These are phyloP conservation scores for Ascoidea rubescens DNA, from an alignment of 805 yeast species.

Conservation along the genomic window DNA sequence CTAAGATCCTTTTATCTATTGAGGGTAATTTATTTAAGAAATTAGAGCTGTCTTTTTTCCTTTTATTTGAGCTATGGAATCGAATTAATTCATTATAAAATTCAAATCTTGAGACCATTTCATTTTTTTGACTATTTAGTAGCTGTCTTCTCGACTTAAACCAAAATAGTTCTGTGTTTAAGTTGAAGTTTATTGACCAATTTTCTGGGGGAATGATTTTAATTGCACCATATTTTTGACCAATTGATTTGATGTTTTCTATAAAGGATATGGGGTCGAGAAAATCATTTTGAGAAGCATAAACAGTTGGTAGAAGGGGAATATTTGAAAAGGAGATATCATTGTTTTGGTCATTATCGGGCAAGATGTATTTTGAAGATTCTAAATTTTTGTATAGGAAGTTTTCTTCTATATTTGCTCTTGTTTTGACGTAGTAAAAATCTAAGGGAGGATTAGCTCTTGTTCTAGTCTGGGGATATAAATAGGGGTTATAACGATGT, in stretches of 20 bases:
- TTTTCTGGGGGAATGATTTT: constrained; percentile 43
- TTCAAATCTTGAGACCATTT: constrained; percentile 26
- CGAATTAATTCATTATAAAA: constrained; percentile 33
- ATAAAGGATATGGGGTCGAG: constrained; percentile 42
- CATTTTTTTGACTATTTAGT: constrained; percentile 26
- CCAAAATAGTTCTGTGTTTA: constrained; percentile 34
- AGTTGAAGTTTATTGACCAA: constrained; percentile 21
- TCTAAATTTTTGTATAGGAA: constrained; percentile 5
- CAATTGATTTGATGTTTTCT: constrained; percentile 30
- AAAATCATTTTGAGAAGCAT: constrained; percentile 34
- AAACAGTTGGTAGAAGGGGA: constrained; percentile 25
- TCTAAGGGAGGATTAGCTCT: constrained; percentile 23
- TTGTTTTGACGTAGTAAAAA: constrained; percentile 18
- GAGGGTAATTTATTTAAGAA: constrained; percentile 37
- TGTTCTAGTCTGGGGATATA: constrained; percentile 21
- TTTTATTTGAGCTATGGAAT: constrained; percentile 20
- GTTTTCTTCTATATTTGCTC: constrained; percentile 14
- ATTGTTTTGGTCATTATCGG: constrained; percentile 4
- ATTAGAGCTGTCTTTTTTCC: constrained; percentile 14
- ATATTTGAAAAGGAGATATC: neutral
- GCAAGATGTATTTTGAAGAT: constrained; percentile 9
- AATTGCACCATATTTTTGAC: constrained; percentile 45
- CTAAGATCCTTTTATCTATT: constrained; percentile 53
- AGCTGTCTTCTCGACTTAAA: constrained; percentile 36
- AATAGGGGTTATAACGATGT: constrained; percentile 21